Conservation (phyloP, 441 rosid species). For the Dalechampia spathulata region DNA sequence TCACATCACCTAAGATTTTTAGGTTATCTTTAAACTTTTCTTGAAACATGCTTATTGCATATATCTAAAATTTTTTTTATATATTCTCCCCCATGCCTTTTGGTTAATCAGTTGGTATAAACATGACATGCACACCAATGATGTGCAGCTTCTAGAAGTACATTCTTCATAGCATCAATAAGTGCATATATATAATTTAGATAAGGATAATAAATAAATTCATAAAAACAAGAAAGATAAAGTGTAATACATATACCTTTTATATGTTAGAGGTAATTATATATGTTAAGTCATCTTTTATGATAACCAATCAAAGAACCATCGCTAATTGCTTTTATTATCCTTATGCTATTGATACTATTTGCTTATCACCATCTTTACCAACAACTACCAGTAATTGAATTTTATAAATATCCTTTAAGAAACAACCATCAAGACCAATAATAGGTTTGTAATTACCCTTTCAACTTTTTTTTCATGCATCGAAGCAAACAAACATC, state of each 20-base stretch:
- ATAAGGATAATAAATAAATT: too few species aligned
- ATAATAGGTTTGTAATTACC: not conserved
- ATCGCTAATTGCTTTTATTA: not conserved
- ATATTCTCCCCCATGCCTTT: not conserved
- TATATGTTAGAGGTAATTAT: too few species aligned
- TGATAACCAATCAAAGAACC: not conserved
- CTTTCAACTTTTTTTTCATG: not conserved
- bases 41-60: not conserved
- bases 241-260: too few species aligned
- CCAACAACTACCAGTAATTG: not conserved
- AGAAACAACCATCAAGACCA: not conserved
- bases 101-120: too few species aligned
- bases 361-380: not conserved
- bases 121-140: not conserved
- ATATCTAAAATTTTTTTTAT: too few species aligned
- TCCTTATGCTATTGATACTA: not conserved
- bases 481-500: not conserved
- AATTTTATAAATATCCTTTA: not conserved
- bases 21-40: too few species aligned
- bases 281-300: too few species aligned
- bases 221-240: too few species aligned
- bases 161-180: not conserved
- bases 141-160: not conserved
- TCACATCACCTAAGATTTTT: not conserved
- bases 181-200: too few species aligned